Conservation (phyloP, 441 rosid genomes). For the Bruguiera hainesii region DNA sequence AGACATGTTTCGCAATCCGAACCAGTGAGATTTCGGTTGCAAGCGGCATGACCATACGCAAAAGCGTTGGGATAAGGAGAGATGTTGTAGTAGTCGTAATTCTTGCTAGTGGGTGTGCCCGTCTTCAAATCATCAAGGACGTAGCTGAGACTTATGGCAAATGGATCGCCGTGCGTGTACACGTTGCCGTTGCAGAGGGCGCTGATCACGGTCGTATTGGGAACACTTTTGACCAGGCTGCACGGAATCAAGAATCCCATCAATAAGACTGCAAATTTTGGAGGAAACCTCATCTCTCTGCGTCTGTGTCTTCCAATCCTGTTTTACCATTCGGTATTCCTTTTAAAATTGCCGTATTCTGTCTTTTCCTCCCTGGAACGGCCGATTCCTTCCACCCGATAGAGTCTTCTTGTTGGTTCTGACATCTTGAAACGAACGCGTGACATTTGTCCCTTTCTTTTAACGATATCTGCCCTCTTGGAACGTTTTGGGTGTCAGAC, state of each 20-base stretch:
- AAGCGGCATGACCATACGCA: slow-evolving; percentile 53
- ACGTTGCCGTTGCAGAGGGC: slow-evolving; percentile 42
- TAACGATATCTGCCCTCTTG: too few relatives aligned
- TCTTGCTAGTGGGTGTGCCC: slow-evolving; percentile 26
- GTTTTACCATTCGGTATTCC: not conserved
- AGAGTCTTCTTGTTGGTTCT: too few relatives aligned
- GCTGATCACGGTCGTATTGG: slow-evolving; percentile 32
- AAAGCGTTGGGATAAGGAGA: slow-evolving; percentile 60
- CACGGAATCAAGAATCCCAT: slow-evolving; percentile 9
- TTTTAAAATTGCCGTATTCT: not conserved
- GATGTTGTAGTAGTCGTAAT: slow-evolving; percentile 38
- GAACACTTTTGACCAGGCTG: slow-evolving; percentile 20
- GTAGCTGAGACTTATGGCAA: slow-evolving; percentile 34
- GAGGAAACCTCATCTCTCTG: slow-evolving; percentile 26
- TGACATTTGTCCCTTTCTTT: too few relatives aligned
- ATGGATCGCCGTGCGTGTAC: slow-evolving; percentile 47
- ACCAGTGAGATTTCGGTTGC: slow-evolving; percentile 35
- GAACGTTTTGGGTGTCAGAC: too few relatives aligned
- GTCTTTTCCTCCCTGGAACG: too few relatives aligned
- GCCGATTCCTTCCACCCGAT: too few relatives aligned
- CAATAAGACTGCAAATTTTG: slow-evolving; percentile 13
- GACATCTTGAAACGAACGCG: too few relatives aligned
- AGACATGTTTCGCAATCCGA: slow-evolving; percentile 47
- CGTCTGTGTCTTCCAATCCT: not conserved
- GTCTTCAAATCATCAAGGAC: slow-evolving; percentile 34